Conservation (phyloP, 2,329 filamentous ascomycete species). For the Grosmannia huntii region DNA sequence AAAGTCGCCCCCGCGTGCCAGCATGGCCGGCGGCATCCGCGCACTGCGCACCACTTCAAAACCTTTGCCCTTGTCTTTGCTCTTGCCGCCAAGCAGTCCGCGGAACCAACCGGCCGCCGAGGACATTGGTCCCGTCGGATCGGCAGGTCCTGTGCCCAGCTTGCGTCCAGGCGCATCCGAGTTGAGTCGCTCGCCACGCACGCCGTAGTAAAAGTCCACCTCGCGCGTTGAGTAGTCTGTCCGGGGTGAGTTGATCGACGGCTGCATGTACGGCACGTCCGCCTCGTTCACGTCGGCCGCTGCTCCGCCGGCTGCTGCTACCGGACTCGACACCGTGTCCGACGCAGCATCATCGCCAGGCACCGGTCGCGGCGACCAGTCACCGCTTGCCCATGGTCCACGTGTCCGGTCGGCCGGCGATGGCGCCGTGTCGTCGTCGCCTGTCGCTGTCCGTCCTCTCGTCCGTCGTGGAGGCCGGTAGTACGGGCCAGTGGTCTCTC, state of each 20-base stretch:
- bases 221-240: slow-evolving; percentile 89
- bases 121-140: slow-evolving; percentile 83
- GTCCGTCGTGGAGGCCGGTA: slow-evolving; percentile 73
- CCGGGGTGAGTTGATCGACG: slow-evolving; percentile 36
- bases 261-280: neutral
- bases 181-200: slow-evolving; percentile 75
- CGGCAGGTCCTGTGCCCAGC: slow-evolving; percentile 84
- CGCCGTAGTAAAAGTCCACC: slow-evolving; percentile 93
- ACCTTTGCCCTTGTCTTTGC: slow-evolving; percentile 88
- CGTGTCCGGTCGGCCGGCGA: slow-evolving; percentile 22
- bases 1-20: slow-evolving; percentile 38
- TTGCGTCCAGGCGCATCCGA: slow-evolving; percentile 71
- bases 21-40: slow-evolving; percentile 68
- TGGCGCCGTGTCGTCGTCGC: slow-evolving; percentile 37
- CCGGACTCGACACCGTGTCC: slow-evolving; percentile 8
- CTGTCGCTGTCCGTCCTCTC: slow-evolving; percentile 18
- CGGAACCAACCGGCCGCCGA: slow-evolving; percentile 86
- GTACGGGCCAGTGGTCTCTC: slow-evolving; percentile 60
- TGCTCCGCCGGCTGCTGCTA: neutral
- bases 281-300: neutral
- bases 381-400: slow-evolving; percentile 24
- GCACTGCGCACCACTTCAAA: slow-evolving; percentile 93
- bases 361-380: slow-evolving; percentile 17
- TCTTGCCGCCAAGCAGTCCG: slow-evolving; percentile 66
- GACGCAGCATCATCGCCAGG: neutral